Evolutionary conservation across 2,329 filamentous ascomycete species (phyloP), one percentile per base, ranked within the genome.

Genomic region (Stagonosporopsis chrysanthemi): DNA sequence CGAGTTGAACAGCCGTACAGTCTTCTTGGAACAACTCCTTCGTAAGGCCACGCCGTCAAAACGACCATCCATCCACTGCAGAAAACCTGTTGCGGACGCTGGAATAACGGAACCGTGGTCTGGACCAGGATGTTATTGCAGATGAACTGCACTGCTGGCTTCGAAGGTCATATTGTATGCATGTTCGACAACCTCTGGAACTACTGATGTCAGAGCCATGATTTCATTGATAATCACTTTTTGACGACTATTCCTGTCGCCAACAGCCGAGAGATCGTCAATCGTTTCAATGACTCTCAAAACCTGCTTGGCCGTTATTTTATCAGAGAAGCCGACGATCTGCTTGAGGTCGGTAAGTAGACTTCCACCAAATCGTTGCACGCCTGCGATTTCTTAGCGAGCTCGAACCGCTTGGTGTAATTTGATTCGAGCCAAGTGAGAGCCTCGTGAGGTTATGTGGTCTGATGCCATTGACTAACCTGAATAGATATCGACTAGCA

Each of bases 281-380:
- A 53, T 35, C 6, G 31, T 35, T 0, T 35, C 42, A 28, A 53
- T 53, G 28, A 41, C 36, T 22, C 36, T 28, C 8, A 46, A n/a
- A 3, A 42, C 42, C 14, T 46, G 35, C 19, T 24, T 19, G 4
- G 43, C 39, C 4, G 26, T 26, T 2, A 24, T 19, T 9, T 31
- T 12, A 22, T 47, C 38, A 12, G 23, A 28, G 15, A 55, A 38
- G 17, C 39, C 24, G 14, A 55, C 19, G 15, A 55, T 55, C 7
- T 55, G 7, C 4, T 48, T 17, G 5, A 54, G 51, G 2, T 33
- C 51, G 5, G 51, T 43, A 4, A 38, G 31, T 7, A 54, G 6
- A 36, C 43, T 14, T 47, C 44, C 51, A 54, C 48, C 6, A 43
- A 47, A 15, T 28, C 39, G 36, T 47, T 42, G 23, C 51, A 54